Evolutionary conservation across 768 basidiomycete genomes (phyloP).

Genomic region (Phaeotremella skinneri): DNA sequence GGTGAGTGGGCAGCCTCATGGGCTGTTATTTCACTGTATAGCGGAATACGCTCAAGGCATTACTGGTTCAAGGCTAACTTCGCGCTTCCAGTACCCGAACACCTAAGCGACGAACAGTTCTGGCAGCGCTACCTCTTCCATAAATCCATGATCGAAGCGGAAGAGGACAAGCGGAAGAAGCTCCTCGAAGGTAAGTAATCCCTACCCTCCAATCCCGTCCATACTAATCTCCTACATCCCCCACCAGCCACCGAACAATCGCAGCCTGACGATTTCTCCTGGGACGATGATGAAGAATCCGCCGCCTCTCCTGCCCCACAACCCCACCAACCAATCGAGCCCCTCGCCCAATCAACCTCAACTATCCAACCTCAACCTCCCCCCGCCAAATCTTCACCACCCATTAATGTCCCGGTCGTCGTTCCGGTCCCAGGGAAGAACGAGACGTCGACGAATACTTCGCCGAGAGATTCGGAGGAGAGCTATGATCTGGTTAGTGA

Average conservation of each 20-base stretch:
- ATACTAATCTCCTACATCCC: not conserved
- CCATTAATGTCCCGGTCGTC: not conserved
- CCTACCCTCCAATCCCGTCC: not conserved
- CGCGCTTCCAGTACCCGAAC: slow-evolving; percentile 38
- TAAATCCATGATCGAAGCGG: slow-evolving; percentile 46
- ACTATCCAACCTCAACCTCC: not conserved
- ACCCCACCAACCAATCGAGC: not conserved
- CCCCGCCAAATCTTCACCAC: not conserved
- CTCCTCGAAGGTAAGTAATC: slow-evolving; percentile 41
- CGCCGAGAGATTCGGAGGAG: slow-evolving; percentile 47
- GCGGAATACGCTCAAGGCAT: not conserved
- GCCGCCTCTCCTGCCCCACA: not conserved
- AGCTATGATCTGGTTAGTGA: slow-evolving; percentile 50
- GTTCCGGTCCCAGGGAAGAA: not conserved
- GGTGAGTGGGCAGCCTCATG: slow-evolving; percentile 27
- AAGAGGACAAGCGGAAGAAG: slow-evolving; percentile 46
- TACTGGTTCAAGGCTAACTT: not conserved
- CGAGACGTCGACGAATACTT: slow-evolving; percentile 30
- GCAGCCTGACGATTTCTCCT: slow-evolving; percentile 48
- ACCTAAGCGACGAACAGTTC: slow-evolving; percentile 46
- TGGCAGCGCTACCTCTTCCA: slow-evolving; percentile 52
- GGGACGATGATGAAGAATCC: slow-evolving; percentile 50
- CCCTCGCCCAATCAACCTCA: not conserved
- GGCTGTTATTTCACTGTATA: not conserved
- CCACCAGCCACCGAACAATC: slow-evolving; percentile 29